These are phyloP conservation scores for Pichia sp. DNA, from an alignment of 1,139 yeast species.

Conservation along the genomic window DNA sequence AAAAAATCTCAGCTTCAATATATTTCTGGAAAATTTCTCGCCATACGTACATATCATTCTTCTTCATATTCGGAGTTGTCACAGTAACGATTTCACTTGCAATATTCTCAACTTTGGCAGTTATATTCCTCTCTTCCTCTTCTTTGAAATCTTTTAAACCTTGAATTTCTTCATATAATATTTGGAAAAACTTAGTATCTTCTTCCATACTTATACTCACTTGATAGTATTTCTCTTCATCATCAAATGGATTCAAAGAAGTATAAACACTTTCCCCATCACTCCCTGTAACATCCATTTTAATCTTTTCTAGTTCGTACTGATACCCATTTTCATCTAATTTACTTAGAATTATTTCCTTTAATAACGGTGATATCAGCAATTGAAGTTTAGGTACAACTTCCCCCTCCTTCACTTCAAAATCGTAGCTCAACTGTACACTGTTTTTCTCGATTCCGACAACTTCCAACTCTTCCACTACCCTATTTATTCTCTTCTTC, in stretches of 20 bases:
- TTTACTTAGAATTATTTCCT: slow-evolving; percentile 17
- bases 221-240: slow-evolving; percentile 16
- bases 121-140: slow-evolving; percentile 40
- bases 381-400: slow-evolving; percentile 21
- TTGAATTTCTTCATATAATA: slow-evolving; percentile 50
- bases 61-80: slow-evolving; percentile 36
- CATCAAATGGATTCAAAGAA: slow-evolving; percentile 23
- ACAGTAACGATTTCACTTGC: slow-evolving; percentile 35
- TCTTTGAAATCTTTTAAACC: slow-evolving; percentile 40
- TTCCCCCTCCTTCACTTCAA: slow-evolving; percentile 16
- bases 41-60: slow-evolving; percentile 63
- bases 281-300: slow-evolving; percentile 22
- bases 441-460: slow-evolving; percentile 46
- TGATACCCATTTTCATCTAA: slow-evolving; percentile 18
- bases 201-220: slow-evolving; percentile 31
- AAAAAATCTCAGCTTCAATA: slow-evolving; percentile 60
- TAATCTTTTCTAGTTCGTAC: slow-evolving; percentile 20
- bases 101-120: slow-evolving; percentile 37
- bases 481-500: slow-evolving; percentile 57
- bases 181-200: slow-evolving; percentile 47
- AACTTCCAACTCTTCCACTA: slow-evolving; percentile 50
- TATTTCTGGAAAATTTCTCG: slow-evolving; percentile 58
- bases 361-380: slow-evolving; percentile 18
- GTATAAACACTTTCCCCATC: slow-evolving; percentile 17
- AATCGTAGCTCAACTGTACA: slow-evolving; percentile 19